Evolutionary conservation across 2,329 filamentous ascomycete species (phyloP), one percentile per base, ranked within the genome.

Genomic region (Dothiorella sarmentorum): DNA sequence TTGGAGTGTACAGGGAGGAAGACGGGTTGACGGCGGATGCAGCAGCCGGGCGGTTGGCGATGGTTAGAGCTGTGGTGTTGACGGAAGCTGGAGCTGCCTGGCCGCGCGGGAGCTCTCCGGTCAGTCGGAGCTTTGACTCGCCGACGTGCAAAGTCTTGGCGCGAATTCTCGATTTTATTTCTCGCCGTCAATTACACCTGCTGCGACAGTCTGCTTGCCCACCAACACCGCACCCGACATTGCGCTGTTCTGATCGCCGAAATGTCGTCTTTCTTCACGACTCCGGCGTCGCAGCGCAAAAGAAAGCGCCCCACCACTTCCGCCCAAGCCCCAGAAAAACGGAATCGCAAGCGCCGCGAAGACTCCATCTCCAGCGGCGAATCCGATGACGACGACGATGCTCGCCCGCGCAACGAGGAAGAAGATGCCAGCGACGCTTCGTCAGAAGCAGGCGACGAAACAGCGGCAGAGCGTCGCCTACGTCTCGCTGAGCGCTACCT

Each of bases 401-500:
- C 24, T 4, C 77, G 75, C 24, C 66, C 65, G 18, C 78, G 76
- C 37, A 80, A 80, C 78, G 77, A 75, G 22, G 67, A 66, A 18
- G 77, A 76, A 35, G 80, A 80, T 78, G 26, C 77, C 71, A 73
- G 73, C 11, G 84, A 83, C 24, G 81, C 81, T 31, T 89, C 87
- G 1, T 88, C 88, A n/a, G 85, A 85, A 61, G 89, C 91, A 62
- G 57, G 38, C 4, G 85, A 84, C 63, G 93, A 97, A 78, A 97
- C 94, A 20, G 91, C 89, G 1, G 92, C 91, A 33, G 91, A 97
- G 70, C 87, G 90, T 73, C 83, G 94, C 66, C 76, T 96, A 68
- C 85, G 90, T 64, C 82, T 99, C 26, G 94, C 94, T 27, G 91
- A 97, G 76, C 86, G 90, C 67, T 97, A 99, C 72, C 82, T 99